Base-by-base conservation (phyloP, 2,329 filamentous ascomycete genomes). In the Penicillium occitanis region DNA sequence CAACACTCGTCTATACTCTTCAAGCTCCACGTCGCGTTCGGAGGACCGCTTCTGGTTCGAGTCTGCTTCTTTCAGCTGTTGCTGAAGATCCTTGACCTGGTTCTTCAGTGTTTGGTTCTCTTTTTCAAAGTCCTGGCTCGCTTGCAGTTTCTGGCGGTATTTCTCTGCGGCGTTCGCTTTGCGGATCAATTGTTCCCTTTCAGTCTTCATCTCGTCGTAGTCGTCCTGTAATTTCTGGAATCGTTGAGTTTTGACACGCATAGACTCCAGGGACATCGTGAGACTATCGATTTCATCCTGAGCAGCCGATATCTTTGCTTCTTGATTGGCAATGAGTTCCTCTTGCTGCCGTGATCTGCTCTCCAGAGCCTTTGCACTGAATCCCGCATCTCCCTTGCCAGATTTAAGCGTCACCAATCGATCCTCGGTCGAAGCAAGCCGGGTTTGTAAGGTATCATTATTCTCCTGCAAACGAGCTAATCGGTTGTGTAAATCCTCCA, bases 281-380 rank as follows among this genome's bases (percentile, higher is more conserved):
- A 83, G 70, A 33, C 77, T 77, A 68, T 81, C 79, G 6, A 80
- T 76, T 66, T 82, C 79, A 65, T 80, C 75, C 66, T 82, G 78
- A 35, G 78, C 71, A 37, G 84, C 81, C 65, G 90, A 86, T 11
- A 89, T 78, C 70, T 91, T 86, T 22, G 85, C 84, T 74, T 93
- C 91, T 70, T 92, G 86, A 28, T 83, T 85, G 46, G 88, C 87
- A 72, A 93, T 93, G 60, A 92, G 81, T 66, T 89, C 84, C 74
- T 91, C 88, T 71, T 90, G 88, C 71, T 92, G 79, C 40, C 77
- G 75, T 5, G 78, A 88, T 82, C 70, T 90, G 79, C 67, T 83
- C 77, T 77, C 78, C 42, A 80, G 67, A 1, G 76, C 76, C 69
- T 77, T 80, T 61, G 74, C 75, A 68, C 77, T 78, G 79, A 83